These are phyloP conservation scores for Yamadazyma triangularis DNA, from an alignment of 1,139 yeast genomes.

Conservation along the genomic window DNA sequence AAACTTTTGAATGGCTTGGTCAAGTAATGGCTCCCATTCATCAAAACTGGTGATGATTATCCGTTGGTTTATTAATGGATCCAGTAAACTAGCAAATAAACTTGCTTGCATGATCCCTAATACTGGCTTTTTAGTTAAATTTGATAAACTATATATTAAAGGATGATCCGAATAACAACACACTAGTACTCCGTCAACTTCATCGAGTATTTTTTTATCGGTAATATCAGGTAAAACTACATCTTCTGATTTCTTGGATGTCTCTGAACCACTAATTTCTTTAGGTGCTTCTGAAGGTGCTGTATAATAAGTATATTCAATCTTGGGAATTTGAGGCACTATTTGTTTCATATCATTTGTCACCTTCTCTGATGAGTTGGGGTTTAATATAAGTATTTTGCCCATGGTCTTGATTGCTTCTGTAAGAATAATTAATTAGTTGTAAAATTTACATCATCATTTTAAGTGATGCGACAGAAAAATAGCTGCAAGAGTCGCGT, in stretches of 20 bases:
- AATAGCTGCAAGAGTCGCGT: background rate
- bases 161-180: constrained; percentile 86
- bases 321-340: constrained; percentile 39
- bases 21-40: constrained; percentile 64
- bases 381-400: constrained; percentile 48
- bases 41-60: constrained; percentile 69
- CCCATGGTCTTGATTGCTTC: too few species aligned
- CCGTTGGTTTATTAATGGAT: constrained; percentile 43
- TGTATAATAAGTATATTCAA: constrained; percentile 52
- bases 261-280: constrained; percentile 56
- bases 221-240: constrained; percentile 52
- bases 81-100: constrained; percentile 51
- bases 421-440: too few species aligned
- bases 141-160: constrained; percentile 50
- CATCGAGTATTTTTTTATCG: constrained; percentile 17
- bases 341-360: constrained; percentile 46
- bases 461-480: too few species aligned
- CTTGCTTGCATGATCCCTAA: constrained; percentile 79
- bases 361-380: constrained; percentile 62
- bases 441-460: too few species aligned
- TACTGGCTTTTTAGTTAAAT: constrained; percentile 49
- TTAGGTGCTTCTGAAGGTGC: constrained; percentile 62
- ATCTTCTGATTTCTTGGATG: constrained; percentile 50
- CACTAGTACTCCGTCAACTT: constrained; percentile 62
- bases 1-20: constrained; percentile 46